phyloP scores from a whole-genome alignment of 2,329 filamentous ascomycete species.

The Ceratocystis lukuohia region DNA sequence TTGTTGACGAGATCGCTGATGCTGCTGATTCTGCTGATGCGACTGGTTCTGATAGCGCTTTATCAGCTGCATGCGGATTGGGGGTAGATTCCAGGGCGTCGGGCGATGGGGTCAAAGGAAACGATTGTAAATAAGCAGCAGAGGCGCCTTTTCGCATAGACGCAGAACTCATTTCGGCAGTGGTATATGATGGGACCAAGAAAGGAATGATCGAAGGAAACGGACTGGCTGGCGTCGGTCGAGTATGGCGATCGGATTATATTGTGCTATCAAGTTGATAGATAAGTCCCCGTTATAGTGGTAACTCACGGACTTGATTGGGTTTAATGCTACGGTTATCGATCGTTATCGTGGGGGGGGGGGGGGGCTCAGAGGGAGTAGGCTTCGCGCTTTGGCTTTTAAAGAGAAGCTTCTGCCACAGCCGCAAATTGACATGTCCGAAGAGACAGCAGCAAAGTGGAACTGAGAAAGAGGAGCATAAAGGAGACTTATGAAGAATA shows the following conservation, averaged over 20 bases:
- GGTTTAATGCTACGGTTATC: background rate
- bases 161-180: background rate
- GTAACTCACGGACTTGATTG: too few species aligned
- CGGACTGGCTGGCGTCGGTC: background rate
- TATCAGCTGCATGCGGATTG: background rate
- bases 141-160: background rate
- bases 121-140: conserved; percentile 8
- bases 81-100: background rate
- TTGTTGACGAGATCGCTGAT: background rate
- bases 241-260: background rate
- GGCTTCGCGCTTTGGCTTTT: background rate
- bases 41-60: background rate
- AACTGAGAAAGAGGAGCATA: background rate
- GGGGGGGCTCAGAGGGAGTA: background rate
- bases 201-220: background rate
- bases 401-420: background rate
- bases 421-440: background rate
- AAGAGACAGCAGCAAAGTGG: background rate
- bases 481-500: background rate
- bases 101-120: conserved; percentile 17
- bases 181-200: background rate
- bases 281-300: too few species aligned
- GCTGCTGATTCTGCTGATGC: background rate
- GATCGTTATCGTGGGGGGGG: background rate
- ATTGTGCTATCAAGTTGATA: background rate